These are phyloP conservation scores for Baeospora myosura DNA, from an alignment of 1,284 basidiomycete species.

Conservation along the genomic window DNA sequence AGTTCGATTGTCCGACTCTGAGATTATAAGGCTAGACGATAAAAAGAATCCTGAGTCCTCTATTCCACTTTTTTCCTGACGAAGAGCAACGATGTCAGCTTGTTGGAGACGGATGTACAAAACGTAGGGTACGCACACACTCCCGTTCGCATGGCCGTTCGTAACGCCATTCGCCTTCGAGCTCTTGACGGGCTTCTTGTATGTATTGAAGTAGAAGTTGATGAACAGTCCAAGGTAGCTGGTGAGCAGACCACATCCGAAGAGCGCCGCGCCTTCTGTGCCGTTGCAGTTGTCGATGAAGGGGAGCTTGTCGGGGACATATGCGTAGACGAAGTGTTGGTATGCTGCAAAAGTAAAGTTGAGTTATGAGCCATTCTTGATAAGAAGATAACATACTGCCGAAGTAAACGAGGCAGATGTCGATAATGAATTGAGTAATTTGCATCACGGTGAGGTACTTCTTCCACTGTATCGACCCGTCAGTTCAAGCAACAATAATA, in stretches of 20 bases:
- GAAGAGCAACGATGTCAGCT: no score
- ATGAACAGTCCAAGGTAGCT: conserved; percentile 90
- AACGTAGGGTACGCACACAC: conserved; percentile 26
- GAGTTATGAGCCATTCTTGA: not conserved
- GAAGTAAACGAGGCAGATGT: conserved; percentile 86
- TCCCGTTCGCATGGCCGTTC: conserved; percentile 27
- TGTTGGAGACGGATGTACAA: no score
- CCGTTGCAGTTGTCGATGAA: conserved; percentile 80
- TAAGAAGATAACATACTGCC: conserved; percentile 61
- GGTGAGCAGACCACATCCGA: conserved; percentile 84
- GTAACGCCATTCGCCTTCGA: conserved; percentile 32
- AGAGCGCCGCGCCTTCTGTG: conserved; percentile 79
- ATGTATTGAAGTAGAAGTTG: conserved; percentile 82
- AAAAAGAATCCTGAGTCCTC: no score
- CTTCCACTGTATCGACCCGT: conserved; percentile 70
- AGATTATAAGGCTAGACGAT: no score
- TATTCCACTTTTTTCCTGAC: no score
- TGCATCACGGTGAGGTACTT: conserved; percentile 94
- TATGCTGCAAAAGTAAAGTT: conserved; percentile 52
- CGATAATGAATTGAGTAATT: conserved; percentile 91
- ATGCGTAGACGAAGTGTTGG: conserved; percentile 69
- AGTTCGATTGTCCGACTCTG: no score
- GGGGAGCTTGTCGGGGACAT: conserved; percentile 55
- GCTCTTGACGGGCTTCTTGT: conserved; percentile 54
- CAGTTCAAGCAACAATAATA: conserved; percentile 6